Base-by-base conservation (phyloP, 371 early-diverging fungal species). In the Coemansia sp. region DNA sequence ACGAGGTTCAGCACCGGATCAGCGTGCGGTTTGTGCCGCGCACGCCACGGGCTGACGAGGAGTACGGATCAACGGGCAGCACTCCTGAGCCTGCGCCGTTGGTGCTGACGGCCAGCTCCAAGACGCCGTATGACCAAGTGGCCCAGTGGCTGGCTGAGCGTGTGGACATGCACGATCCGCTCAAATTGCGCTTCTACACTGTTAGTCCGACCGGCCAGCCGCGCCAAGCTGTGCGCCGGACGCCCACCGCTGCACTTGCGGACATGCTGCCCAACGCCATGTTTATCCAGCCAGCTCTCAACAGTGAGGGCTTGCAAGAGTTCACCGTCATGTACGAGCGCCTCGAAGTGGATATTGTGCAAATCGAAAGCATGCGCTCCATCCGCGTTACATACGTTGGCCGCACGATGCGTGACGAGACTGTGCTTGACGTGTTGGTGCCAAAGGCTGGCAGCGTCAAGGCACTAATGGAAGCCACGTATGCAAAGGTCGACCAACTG, bases 321-420 rank as follows among this genome's bases (percentile, higher is more conserved):
- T 70, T 58, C 28, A 69, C 74, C n/a, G 61, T 95, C 9, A 86
- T 83, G 62, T 97, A 94, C 74, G 96, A 97, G 71, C 84, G 91
- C 37, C 66, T 95, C 61, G 91, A 93, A 42, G 83, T 94, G 20
- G 85, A 87, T 18, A 80, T 96, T 42, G 80, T 82, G 9, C 94
- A 96, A 71, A 82, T 94, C 30, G 96, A 96, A 64, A 86, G 82
- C 50, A 93, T 93, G 74, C 87, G 88, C 40, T 59, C 54, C 33
- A 65, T 91, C 18, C 84, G 84, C 28, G 85, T 91, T 1, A 83
- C 80, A 2, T 84, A 84, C 62, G 83, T 89, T 28, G 86, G 86
- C 20, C 75, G 82, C 9, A 79, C 67, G 23, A 53, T 84, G 69
- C 82, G 81, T 55, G 85, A 86, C 9, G 81, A 81, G 80, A 83